Evolutionary conservation across 129 eudicot genomes (phyloP), one percentile per base, ranked within the genome.

Genomic region (Flaveria trinervia): DNA sequence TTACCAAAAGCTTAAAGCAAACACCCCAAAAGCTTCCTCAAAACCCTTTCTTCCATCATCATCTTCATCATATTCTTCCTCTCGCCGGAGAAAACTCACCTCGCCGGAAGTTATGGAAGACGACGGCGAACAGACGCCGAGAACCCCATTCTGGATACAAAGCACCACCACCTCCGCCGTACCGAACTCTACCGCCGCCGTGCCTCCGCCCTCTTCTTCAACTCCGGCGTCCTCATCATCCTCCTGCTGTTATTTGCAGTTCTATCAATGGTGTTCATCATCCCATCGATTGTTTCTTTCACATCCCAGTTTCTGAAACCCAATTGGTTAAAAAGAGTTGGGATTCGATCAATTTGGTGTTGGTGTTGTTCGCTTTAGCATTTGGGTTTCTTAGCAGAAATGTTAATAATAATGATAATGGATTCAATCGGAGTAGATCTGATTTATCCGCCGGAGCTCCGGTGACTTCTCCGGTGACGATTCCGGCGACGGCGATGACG

Each of bases 331-430:
- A 86, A 81, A 91, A 80, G 49, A 89, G 96, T 48, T 94, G 98
- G 98, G 96, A 87, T 72, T 87, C 93, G 6, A 54, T 94, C 41
- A 94, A 94, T 41, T 33, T 91, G 3, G 85, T 91, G 3, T 85
- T 94, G 25, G 97, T 94, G 22, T 68, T 91, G 28, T 83, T 89
- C 23, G 98, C 98, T 41, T 56, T 94, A 17, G 81, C 91, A 13
- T 91, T 92, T 77, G 98, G 97, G 49, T 91, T 89, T 51, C 87
- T 91, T 1, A 86, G 96, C 33, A 88, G 96, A 51, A 84, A 79
- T 77, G 85, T 68, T 20, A 86, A 87, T 55, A 86, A 81, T 71
- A 82, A 84, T 45, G 83, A 76, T 25, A 45, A 56, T 14, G 78
- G 84, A 14, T 81, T 77, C 80, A 74, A 52, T 45, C 85, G 56